phyloP scores from a whole-genome alignment of 2,329 filamentous ascomycete genomes.

The Dothideomycetidae sp. region DNA sequence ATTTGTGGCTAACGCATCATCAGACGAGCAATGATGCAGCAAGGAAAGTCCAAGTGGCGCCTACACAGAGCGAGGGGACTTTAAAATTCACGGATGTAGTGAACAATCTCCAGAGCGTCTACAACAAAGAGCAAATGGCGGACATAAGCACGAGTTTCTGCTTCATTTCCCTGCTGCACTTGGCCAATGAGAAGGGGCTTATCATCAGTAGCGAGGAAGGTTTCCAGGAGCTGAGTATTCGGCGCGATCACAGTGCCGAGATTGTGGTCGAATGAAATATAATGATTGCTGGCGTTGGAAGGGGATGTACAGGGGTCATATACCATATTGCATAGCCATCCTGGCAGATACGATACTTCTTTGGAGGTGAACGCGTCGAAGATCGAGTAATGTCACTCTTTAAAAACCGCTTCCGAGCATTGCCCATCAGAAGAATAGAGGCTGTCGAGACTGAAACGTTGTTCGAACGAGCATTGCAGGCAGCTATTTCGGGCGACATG shows the following conservation, averaged over 20 bases:
- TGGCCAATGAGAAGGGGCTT: slow-evolving; percentile 87
- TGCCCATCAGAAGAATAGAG: no score
- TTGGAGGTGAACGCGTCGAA: no score
- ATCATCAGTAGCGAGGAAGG: slow-evolving; percentile 51
- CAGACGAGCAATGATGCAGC: no score
- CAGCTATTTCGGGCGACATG: no score
- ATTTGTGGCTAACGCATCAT: no score
- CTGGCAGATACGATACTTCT: no score
- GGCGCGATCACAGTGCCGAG: slow-evolving; percentile 32
- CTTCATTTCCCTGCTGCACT: slow-evolving; percentile 82
- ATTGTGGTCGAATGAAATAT: slow-evolving; percentile 14
- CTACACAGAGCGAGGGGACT: slow-evolving; percentile 33
- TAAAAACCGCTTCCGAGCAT: no score
- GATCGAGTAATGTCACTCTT: no score
- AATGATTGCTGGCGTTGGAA: not conserved
- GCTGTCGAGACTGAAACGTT: no score
- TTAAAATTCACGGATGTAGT: slow-evolving; percentile 86
- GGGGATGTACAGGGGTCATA: not conserved
- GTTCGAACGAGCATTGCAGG: no score
- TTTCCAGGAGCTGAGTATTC: slow-evolving; percentile 35
- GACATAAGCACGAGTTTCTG: slow-evolving; percentile 90
- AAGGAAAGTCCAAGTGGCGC: no score
- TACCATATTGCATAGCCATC: not conserved
- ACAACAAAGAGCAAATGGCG: slow-evolving; percentile 70
- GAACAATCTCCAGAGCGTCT: slow-evolving; percentile 74